phyloP scores from a whole-genome alignment of 768 basidiomycete genomes.

The Macrolepiota fuliginosa region DNA sequence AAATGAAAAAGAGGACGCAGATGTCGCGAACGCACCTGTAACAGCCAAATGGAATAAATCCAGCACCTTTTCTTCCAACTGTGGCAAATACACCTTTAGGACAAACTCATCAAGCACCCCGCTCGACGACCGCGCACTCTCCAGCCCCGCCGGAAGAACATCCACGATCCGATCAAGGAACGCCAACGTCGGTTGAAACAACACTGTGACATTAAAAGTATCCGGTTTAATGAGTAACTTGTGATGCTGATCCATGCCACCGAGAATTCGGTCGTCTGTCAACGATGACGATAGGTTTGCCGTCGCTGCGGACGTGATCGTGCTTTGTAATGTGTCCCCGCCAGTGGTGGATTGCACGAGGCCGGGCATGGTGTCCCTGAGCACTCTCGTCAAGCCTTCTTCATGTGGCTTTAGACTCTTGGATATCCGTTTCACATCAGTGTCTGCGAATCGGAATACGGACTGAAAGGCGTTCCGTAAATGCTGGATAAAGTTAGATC shows the following conservation, averaged over 20 bases:
- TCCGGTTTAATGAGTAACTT: constrained; percentile 84
- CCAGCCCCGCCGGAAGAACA: constrained; percentile 70
- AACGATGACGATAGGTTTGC: background rate
- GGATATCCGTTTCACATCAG: constrained; percentile 69
- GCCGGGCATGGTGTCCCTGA: constrained; percentile 93
- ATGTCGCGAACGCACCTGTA: constrained; percentile 43
- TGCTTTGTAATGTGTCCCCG: constrained; percentile 61
- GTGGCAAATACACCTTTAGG: constrained; percentile 87
- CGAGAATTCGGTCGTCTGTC: constrained; percentile 72
- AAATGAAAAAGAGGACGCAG: background rate
- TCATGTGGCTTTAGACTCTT: constrained; percentile 76
- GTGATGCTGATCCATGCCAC: constrained; percentile 77
- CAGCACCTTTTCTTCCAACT: constrained; percentile 92
- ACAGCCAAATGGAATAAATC: constrained; percentile 84
- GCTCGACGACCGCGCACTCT: constrained; percentile 63
- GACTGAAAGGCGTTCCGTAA: constrained; percentile 41
- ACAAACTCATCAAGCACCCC: constrained; percentile 91
- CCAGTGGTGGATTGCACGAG: constrained; percentile 73
- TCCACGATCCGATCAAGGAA: constrained; percentile 76
- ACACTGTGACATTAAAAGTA: constrained; percentile 89
- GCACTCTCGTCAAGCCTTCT: constrained; percentile 76
- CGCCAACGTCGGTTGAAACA: constrained; percentile 91
- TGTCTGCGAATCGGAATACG: constrained; percentile 90
- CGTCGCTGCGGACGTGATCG: constrained; percentile 36
- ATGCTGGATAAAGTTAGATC: background rate